Conservation (phyloP, 768 basidiomycete species). For the Termitomyces sp. region DNA sequence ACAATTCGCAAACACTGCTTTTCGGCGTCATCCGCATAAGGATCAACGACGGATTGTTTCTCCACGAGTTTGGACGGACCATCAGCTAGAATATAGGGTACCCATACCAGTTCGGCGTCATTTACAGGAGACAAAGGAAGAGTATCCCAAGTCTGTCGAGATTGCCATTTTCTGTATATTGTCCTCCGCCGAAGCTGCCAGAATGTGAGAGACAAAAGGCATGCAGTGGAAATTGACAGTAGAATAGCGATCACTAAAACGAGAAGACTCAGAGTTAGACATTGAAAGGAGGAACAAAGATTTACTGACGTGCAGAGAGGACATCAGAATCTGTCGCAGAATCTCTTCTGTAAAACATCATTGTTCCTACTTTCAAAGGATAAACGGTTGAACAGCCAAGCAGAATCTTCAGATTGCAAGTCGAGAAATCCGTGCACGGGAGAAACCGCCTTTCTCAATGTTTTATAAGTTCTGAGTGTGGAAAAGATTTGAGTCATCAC, state of each 20-base stretch:
- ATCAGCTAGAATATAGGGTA: not conserved
- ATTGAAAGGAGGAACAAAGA: not conserved
- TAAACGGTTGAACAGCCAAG: not conserved
- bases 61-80: not conserved
- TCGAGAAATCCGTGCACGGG: not conserved
- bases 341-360: not conserved
- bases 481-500: no score
- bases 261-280: not conserved
- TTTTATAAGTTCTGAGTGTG: not conserved
- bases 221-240: slow-evolving; percentile 6
- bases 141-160: slow-evolving; percentile 6
- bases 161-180: not conserved
- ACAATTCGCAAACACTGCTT: not conserved
- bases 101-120: not conserved
- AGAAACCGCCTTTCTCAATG: not conserved
- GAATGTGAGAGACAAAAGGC: slow-evolving; percentile 6
- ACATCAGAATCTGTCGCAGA: not conserved
- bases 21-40: not conserved
- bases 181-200: not conserved
- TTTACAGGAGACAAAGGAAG: not conserved
- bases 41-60: not conserved
- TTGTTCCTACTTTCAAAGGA: not conserved
- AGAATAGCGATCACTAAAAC: slow-evolving; percentile 9
- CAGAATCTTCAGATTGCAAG: not conserved
- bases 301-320: slow-evolving; percentile 5